Base-by-base conservation (phyloP, 345 rosid species). In the Ceriops zippeliana region DNA sequence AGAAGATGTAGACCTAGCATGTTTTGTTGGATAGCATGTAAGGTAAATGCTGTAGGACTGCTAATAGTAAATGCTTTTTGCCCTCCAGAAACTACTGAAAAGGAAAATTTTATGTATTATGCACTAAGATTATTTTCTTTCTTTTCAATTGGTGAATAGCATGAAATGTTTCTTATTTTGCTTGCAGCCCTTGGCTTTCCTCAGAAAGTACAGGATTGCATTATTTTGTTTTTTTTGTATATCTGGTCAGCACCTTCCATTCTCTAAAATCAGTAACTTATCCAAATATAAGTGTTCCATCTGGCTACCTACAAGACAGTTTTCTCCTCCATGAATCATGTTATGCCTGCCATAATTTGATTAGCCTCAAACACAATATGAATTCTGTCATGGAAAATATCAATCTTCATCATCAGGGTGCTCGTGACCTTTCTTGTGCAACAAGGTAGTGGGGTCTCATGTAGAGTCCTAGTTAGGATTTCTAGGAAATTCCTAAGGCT, bases 11-110 rank as follows among this genome's bases (percentile, higher is more conserved):
- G 80, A 71, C 58, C 51, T 67, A 63, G 63, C 69, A 70, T 63
- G 76, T 68, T 62, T 30, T 67, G 65, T 51, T 69, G 58, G 70
- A 72, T 67, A 46, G 56, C 73, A 7, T 67, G 80, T 70, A 70
- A 70, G 80, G 80, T 80, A 76, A 73, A 73, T 70, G 78, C 61
- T 63, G 65, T 73, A 73, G 73, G 70, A 54, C 63, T 70, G 67
- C 51, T 56, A 46, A 42, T 69, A 72, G 75, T 57, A 73, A 67
- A 76, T 73, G 63, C 56, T 21, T 68, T 47, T 9, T 37, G 21
- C 49, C 57, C 31, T 71, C 51, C 19, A 26, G 72, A 26, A 54
- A 54, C 58, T 47, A 57, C 20, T 22, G 49, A 42, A 52, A 11
- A 61, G 65, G 64, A 58, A 57, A 61, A 24, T 22, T 56, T 54